Base-by-base conservation (phyloP, 495 filamentous ascomycete genomes). In the Aspergillus diversus region DNA sequence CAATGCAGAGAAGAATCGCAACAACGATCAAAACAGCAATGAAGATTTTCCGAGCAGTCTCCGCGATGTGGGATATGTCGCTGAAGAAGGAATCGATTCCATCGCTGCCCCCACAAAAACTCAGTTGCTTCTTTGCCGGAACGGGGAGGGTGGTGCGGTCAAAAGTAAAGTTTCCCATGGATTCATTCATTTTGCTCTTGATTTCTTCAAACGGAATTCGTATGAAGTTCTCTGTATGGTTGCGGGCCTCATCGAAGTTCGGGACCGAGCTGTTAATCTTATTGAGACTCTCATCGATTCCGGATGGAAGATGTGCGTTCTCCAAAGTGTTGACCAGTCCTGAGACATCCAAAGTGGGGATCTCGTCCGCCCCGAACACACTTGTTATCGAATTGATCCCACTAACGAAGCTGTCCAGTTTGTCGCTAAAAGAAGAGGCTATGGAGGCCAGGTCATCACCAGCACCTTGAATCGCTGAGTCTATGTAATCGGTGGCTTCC, bases 1-100 rank as follows among this genome's bases (percentile, higher is more conserved):
- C 88, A 33, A 94, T 64, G 65, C 90, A 92, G 21, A 80, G 90
- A 13, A 91, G 74, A 31, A 93, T 69, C 1, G 93, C 92, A 15
- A 87, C 75, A 49, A 92, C 71, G 35, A 88, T 68, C 43, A 97
- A 77, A 27, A 92, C 83, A 16, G 82, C 84, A 55, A 95, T 86
- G 69, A 95, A 92, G 49, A 90, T 83, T 46, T 87, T 90, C 62
- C 87, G 85, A 12, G 92, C 90, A 0, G 77, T 83, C 42, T 78
- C 63, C 0, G 84, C 80, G 7, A 91, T 81, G 12, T 84, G 75
- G 27, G 83, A 80, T 0, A 97, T 80, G 2, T 79, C 81, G 31
- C 88, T 78, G 74, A 99, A 99, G 83, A 98, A 98, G 63, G 89
- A 82, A 71, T 89, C 87, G 81, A 99, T 91, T 21, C 84, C 87